Base-by-base conservation (phyloP, 2,329 filamentous ascomycete species). In the Xylariaceae sp. region DNA sequence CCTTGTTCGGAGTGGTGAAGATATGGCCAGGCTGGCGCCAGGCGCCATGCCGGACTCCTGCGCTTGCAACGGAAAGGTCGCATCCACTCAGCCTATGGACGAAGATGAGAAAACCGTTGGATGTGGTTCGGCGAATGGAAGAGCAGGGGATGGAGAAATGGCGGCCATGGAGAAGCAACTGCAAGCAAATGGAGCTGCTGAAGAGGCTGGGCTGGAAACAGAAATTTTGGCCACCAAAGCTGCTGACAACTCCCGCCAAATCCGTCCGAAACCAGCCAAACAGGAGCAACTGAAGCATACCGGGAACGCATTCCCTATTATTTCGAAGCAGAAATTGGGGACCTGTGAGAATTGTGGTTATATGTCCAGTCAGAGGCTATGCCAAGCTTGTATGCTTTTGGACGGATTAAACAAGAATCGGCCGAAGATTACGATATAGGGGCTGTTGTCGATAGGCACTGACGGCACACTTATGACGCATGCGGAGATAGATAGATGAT, bases 1-100 rank as follows among this genome's bases (percentile, higher is more conserved):
- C 69, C 91, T 99, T 47, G 93, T 99, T 23, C 82, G 89, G 53
- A 97, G 92, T 67, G 94, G 94, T 30, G 93, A 97, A 72, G 94
- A 97, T 61, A 96, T 99, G 90, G 93, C 92, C 8, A 85, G 84
- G 52, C 77, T 97, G n/a, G 89, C 94, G 0, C 89, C 89, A 0
- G 78, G 78, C 11, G 79, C 82, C 50, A 71, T 81, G 13, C 73
- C 71, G 21, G 76, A 77, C 18, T 70, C 74, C 7, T 79, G 77
- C 59, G 73, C 66, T 47, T 81, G 80, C 65, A 77, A 75, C 43
- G 76, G 73, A 64, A 77, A 70, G 59, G 70, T 67, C 66, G 70
- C 69, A 6, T 51, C 62, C 3, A 40, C 55, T 3, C 67, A 72
- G 9, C 62, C 68, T 8, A 67, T 51, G 5, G 60, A 61, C 6